These are phyloP conservation scores for Fusarium robinianum DNA, from an alignment of 2,329 filamentous ascomycete species.

Conservation along the genomic window DNA sequence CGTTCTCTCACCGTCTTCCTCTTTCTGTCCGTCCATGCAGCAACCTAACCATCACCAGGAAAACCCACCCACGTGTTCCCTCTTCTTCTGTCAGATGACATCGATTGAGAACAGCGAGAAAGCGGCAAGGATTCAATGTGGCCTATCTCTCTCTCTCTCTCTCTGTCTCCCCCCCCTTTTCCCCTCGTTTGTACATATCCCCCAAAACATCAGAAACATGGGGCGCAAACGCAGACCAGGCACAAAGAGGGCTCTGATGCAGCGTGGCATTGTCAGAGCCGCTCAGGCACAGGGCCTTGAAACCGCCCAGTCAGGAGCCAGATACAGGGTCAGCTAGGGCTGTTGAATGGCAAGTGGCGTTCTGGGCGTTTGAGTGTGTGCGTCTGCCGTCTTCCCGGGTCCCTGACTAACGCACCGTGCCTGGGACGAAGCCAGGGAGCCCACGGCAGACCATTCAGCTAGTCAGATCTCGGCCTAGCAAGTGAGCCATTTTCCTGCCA, in stretches of 20 bases:
- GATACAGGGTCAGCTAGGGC: conserved; percentile 10
- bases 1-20: conserved; percentile 8
- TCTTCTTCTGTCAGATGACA: too few species aligned
- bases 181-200: too few species aligned
- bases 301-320: conserved; percentile 24
- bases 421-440: conserved; percentile 20
- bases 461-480: conserved; percentile 19
- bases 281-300: conserved; percentile 5
- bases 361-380: conserved; percentile 33
- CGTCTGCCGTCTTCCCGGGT: conserved; percentile 29
- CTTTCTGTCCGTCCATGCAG: background rate
- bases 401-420: conserved; percentile 38
- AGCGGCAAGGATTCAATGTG: background rate
- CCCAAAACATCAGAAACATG: conserved; percentile 1
- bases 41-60: background rate
- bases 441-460: conserved; percentile 9
- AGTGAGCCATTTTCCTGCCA: conserved; percentile 35
- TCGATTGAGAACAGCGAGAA: conserved; percentile 6
- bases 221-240: conserved; percentile 19
- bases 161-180: background rate
- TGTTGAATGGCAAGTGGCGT: conserved; percentile 5
- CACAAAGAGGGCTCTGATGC: conserved; percentile 22
- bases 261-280: conserved; percentile 20
- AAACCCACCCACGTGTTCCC: too few species aligned
- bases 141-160: background rate